phyloP scores from a whole-genome alignment of 306 rosid genomes.

The Vigna reflexopilosa region DNA sequence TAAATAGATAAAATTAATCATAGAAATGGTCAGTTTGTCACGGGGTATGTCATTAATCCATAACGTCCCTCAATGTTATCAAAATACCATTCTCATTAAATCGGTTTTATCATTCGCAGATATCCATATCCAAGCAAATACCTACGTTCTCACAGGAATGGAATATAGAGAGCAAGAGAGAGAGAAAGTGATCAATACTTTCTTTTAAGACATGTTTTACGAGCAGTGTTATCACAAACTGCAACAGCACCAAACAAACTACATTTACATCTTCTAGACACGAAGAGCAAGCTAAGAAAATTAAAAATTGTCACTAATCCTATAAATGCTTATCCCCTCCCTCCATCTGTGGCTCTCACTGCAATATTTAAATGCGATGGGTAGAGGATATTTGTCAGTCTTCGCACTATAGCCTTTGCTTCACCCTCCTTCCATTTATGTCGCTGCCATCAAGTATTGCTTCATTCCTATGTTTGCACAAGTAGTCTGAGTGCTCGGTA shows the following conservation, averaged over 20 bases:
- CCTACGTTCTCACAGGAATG: background rate
- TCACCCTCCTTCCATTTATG: constrained; percentile 89
- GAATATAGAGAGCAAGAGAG: background rate
- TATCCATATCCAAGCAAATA: background rate
- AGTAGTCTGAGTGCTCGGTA: constrained; percentile 66
- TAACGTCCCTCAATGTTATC: background rate
- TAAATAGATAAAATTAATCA: background rate
- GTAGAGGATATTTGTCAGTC: constrained; percentile 37
- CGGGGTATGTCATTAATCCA: background rate
- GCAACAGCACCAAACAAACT: constrained; percentile 40
- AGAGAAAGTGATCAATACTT: background rate
- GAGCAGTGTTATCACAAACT: constrained; percentile 22
- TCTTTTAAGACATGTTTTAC: constrained; percentile 33
- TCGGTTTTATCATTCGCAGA: background rate
- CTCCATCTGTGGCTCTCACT: constrained; percentile 44
- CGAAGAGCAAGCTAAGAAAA: constrained; percentile 41
- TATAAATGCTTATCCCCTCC: constrained; percentile 44
- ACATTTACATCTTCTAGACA: constrained; percentile 56
- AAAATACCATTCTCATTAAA: background rate
- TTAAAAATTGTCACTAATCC: constrained; percentile 47
- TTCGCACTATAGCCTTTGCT: constrained; percentile 72
- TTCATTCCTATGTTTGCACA: constrained; percentile 72
- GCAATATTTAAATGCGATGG: constrained; percentile 29
- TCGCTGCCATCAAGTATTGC: constrained; percentile 82
- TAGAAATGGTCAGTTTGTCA: background rate